Percentiles rank a stretch among this genome's conserved stretches.
These are phyloP conservation scores for Coniochaeta sp. DNA, from an alignment of 2,329 filamentous ascomycete species.

Conservation along the genomic window DNA sequence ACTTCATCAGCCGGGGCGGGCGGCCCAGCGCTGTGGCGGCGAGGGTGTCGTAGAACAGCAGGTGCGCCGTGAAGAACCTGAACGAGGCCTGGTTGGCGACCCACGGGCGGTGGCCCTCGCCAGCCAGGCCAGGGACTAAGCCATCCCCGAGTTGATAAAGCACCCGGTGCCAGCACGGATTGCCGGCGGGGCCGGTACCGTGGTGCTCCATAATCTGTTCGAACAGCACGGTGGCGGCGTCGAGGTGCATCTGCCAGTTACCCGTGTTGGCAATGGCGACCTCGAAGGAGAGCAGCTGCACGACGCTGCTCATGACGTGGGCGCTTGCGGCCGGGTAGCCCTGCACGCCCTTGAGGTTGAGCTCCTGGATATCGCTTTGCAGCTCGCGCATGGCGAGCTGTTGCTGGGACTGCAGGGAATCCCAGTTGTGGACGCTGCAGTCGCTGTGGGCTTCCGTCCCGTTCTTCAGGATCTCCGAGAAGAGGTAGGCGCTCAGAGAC, in stretches of 20 bases:
- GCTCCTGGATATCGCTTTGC: slow-evolving; percentile 19
- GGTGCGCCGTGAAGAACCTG: slow-evolving; percentile 23
- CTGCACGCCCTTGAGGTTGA: slow-evolving; percentile 18
- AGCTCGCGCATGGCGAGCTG: slow-evolving; percentile 20
- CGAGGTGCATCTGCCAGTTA: slow-evolving; percentile 35
- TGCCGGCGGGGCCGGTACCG: slow-evolving; percentile 14
- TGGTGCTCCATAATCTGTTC: slow-evolving; percentile 23
- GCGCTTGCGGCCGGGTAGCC: slow-evolving; percentile 18
- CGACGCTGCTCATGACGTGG: slow-evolving; percentile 28
- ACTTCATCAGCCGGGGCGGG: slow-evolving; percentile 24
- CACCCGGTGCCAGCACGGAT: slow-evolving; percentile 14
- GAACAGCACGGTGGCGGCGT: slow-evolving; percentile 33
- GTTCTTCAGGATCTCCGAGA: slow-evolving; percentile 35
- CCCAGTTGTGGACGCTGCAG: slow-evolving; percentile 13
- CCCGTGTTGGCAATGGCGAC: slow-evolving; percentile 23
- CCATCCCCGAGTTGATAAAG: slow-evolving; percentile 13
- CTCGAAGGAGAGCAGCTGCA: slow-evolving; percentile 36
- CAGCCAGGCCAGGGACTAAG: slow-evolving; percentile 3
- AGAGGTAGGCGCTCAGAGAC: slow-evolving; percentile 51
- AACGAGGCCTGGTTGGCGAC: slow-evolving; percentile 25
- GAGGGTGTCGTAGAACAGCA: slow-evolving; percentile 29
- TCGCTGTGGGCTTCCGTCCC: background rate
- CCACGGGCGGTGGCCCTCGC: slow-evolving; percentile 15
- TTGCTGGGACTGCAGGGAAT: slow-evolving; percentile 21
- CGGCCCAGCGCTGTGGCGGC: slow-evolving; percentile 23